Evolutionary conservation across 805 yeast species (phyloP).

Genomic region (Metschnikowia bowlesiae): DNA sequence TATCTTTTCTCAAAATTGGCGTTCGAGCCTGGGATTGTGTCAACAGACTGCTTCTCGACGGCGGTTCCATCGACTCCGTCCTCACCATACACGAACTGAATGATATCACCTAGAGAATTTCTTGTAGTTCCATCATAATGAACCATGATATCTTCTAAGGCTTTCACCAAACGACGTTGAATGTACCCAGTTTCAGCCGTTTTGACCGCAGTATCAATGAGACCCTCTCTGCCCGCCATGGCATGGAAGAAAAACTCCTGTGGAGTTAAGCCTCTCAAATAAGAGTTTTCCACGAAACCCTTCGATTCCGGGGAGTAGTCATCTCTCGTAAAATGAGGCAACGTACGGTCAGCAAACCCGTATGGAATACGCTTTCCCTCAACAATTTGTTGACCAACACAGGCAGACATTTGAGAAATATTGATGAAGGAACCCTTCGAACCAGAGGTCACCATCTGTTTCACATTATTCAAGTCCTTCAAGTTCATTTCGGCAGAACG

Average conservation of each 20-base stretch:
- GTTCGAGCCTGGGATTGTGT: slow-evolving; percentile 92
- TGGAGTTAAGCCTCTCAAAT: slow-evolving; percentile 89
- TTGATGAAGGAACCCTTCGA: slow-evolving; percentile 98
- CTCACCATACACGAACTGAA: slow-evolving; percentile 97
- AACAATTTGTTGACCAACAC: slow-evolving; percentile 99
- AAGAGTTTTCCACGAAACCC: slow-evolving; percentile 95
- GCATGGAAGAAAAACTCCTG: slow-evolving; percentile 98
- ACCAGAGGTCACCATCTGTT: slow-evolving; percentile 99
- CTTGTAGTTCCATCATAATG: slow-evolving; percentile 98
- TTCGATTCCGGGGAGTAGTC: slow-evolving; percentile 98
- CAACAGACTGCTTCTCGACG: slow-evolving; percentile 93
- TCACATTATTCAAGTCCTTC: slow-evolving; percentile 91
- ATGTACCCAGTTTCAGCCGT: slow-evolving; percentile 99
- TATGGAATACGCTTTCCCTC: slow-evolving; percentile 99
- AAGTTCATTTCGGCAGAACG: slow-evolving; percentile 95
- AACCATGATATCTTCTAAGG: slow-evolving; percentile 95
- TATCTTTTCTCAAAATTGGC: slow-evolving; percentile 76
- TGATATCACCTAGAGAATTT: slow-evolving; percentile 93
- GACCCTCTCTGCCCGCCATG: slow-evolving; percentile 98
- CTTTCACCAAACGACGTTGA: slow-evolving; percentile 96
- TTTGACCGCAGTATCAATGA: slow-evolving; percentile 98
- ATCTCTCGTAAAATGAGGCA: slow-evolving; percentile 97
- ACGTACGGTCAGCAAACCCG: slow-evolving; percentile 92
- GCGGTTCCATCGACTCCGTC: slow-evolving; percentile 99
- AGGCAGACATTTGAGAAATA: slow-evolving; percentile 98